These are phyloP conservation scores for Penicillium roqueforti DNA, from an alignment of 495 filamentous ascomycete species.

Conservation along the genomic window DNA sequence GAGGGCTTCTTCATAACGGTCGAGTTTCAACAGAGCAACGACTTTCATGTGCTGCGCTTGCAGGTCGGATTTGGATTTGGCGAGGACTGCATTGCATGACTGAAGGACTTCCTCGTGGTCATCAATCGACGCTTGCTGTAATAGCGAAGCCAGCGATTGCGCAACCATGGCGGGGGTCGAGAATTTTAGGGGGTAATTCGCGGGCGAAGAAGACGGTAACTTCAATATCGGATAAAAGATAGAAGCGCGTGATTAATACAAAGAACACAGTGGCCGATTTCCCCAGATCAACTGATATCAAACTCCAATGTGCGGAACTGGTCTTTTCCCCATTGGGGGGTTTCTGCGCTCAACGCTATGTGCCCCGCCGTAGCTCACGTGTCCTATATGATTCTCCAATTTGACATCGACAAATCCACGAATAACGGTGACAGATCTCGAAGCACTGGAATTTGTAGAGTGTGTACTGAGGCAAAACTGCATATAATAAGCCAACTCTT, in stretches of 20 bases:
- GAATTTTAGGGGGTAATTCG: background rate
- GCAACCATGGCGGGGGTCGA: slow-evolving; percentile 36
- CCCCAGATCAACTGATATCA: slow-evolving; percentile 15
- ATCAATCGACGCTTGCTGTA: slow-evolving; percentile 58
- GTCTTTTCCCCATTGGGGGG: slow-evolving; percentile 23
- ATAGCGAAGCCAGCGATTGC: slow-evolving; percentile 52
- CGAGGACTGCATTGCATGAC: slow-evolving; percentile 65
- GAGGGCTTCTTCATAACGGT: slow-evolving; percentile 87
- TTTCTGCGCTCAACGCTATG: slow-evolving; percentile 13
- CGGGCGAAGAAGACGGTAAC: background rate
- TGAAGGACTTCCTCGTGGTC: slow-evolving; percentile 71
- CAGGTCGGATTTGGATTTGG: slow-evolving; percentile 56
- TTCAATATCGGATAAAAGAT: background rate
- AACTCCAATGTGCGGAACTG: slow-evolving; percentile 28
- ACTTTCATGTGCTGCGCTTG: slow-evolving; percentile 72
- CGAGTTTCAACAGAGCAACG: slow-evolving; percentile 86
- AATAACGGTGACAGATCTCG: background rate
- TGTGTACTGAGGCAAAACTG: background rate
- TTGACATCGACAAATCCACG: background rate
- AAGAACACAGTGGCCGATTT: slow-evolving; percentile 6
- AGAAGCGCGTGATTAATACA: background rate
- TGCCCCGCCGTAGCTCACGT: slow-evolving; percentile 23
- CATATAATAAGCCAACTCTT: background rate
- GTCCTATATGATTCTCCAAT: background rate
- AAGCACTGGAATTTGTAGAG: background rate